Percentiles rank a stretch among this genome's conserved stretches.
Conservation (phyloP, 179 eudicot species). For the Carnegiea gigantea region DNA sequence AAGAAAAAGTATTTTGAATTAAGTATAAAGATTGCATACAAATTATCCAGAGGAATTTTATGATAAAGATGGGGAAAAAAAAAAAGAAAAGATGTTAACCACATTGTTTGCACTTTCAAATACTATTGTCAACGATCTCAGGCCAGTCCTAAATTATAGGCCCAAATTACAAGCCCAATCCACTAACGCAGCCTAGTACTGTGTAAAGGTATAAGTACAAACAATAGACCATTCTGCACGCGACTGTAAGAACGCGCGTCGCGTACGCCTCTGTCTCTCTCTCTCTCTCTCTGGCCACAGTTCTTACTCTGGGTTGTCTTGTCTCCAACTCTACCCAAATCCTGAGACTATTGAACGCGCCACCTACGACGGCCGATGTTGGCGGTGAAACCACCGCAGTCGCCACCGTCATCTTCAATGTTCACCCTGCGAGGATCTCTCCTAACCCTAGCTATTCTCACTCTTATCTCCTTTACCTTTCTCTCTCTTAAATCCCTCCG, state of each 20-base stretch:
- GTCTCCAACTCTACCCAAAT: not conserved
- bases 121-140: too few species aligned
- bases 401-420: conserved; percentile 29
- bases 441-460: conserved; percentile 58
- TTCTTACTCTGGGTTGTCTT: not conserved
- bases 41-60: too few species aligned
- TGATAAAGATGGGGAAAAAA: too few species aligned
- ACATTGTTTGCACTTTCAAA: too few species aligned
- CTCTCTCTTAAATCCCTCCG: conserved; percentile 63
- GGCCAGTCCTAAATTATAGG: too few species aligned
- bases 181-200: not conserved
- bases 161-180: not conserved
- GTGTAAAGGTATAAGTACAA: not conserved
- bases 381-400: conserved; percentile 47
- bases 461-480: conserved; percentile 65
- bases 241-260: not conserved
- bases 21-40: too few species aligned
- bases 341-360: conserved; percentile 17
- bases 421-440: conserved; percentile 61
- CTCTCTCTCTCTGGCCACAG: not conserved
- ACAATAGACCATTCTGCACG: not conserved
- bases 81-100: too few species aligned
- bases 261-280: not conserved
- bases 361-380: conserved; percentile 35
- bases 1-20: too few species aligned